A percentile compares a stretch with the other conserved stretches of the same genome.
Conservation (phyloP, 2,329 filamentous ascomycete genomes). For the Mariannaea elegans region DNA sequence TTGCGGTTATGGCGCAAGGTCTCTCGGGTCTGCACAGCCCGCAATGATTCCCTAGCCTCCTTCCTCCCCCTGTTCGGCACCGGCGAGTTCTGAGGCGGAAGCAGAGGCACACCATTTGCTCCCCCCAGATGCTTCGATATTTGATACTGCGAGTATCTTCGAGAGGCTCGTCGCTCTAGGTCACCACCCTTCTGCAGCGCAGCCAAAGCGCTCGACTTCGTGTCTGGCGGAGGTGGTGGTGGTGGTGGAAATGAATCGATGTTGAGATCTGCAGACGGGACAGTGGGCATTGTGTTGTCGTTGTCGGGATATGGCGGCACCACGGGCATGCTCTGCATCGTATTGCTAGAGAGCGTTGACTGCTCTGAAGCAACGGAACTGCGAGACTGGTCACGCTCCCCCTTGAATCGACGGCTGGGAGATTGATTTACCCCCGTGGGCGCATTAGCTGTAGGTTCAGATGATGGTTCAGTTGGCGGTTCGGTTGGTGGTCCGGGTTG, state of each 20-base stretch:
- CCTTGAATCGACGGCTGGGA: slow-evolving; percentile 57
- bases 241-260: slow-evolving; percentile 76
- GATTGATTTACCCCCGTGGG: slow-evolving; percentile 48
- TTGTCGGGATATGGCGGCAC: slow-evolving; percentile 76
- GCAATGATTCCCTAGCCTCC: slow-evolving; percentile 86
- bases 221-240: slow-evolving; percentile 72
- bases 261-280: slow-evolving; percentile 55
- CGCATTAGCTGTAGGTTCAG: slow-evolving; percentile 38
- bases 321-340: slow-evolving; percentile 79
- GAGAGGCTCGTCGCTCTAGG: slow-evolving; percentile 88
- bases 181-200: slow-evolving; percentile 92
- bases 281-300: slow-evolving; percentile 59
- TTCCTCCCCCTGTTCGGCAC: slow-evolving; percentile 83
- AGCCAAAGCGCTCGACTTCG: slow-evolving; percentile 88
- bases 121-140: slow-evolving; percentile 92
- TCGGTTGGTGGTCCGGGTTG: slow-evolving; percentile 50
- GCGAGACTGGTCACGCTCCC: slow-evolving; percentile 61
- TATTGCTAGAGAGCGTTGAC: slow-evolving; percentile 76
- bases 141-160: slow-evolving; percentile 95
- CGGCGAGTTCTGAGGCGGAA: slow-evolving; percentile 84
- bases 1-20: slow-evolving; percentile 60
- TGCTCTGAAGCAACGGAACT: slow-evolving; percentile 63
- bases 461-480: too few relatives aligned
- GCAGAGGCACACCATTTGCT: slow-evolving; percentile 83
- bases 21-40: slow-evolving; percentile 66